Base-by-base conservation (phyloP, 2,329 filamentous ascomycete species). In the Lachnellula subtilissima region DNA sequence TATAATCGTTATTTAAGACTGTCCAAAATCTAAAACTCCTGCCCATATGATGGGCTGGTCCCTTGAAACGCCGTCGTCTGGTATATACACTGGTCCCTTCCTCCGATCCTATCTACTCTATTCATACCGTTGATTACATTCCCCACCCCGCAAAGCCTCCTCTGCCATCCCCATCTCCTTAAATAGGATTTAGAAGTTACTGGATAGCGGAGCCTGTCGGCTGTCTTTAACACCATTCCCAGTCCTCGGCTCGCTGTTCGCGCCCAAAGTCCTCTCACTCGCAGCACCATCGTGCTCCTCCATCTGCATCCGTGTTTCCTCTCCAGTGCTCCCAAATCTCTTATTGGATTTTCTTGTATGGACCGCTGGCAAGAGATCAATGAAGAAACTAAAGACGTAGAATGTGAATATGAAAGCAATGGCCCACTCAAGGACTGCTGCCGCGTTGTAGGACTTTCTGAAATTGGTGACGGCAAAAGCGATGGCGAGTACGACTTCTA, bases 321-420 rank as follows among this genome's bases (percentile, higher is more conserved):
- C 45, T 1, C 12, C 17, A 1, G 61, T 55, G 5, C 15, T 53
- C 12, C 60, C 60, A 45, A 64, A 61, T 11, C 52, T 58, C 22
- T 23, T 49, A 2, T 46, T n/a, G 3, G 23, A 48, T 9, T 61
- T 48, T 47, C 63, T 65, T 1, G 59, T 65, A 15, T 57, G 53
- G 0, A 67, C 59, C 11, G 90, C 89, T 0, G 94, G 94, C 61
- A 89, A 79, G 50, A 99, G 83, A 74, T 99, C 93, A 69, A 97
- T 79, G 67, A 87, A 81, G 76, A 96, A 97, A 59, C 87, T 91
- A 60, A 93, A 81, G 59, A 95, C 79, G 74, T 96, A 97, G 68
- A 92, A 87, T 52, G 88, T 89, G 75, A 92, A 97, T 68, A 96
- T 78, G 68, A 96, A 85, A 35, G 91, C 83, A 61, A 97, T 84